A percentile compares a stretch with the other conserved stretches of the same genome.
These are phyloP conservation scores for Akanthomyces lecanii DNA, from an alignment of 2,329 filamentous ascomycete genomes.

Conservation along the genomic window DNA sequence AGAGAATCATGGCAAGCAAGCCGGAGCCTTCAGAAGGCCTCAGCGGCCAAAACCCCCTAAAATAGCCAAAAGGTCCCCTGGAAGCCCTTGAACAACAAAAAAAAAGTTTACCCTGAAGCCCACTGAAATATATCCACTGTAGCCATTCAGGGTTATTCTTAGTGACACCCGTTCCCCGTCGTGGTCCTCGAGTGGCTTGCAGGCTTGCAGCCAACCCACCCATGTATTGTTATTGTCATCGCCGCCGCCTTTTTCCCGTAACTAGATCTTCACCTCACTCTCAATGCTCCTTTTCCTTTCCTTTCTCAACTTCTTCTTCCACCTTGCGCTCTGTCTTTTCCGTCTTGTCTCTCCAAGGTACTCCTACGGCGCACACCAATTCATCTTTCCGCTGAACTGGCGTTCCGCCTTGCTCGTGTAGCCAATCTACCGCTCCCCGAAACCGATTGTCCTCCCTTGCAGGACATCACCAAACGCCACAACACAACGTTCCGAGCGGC, in stretches of 20 bases:
- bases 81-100: too few species aligned
- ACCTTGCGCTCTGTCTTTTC: neutral
- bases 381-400: neutral
- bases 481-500: neutral
- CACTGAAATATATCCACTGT: neutral
- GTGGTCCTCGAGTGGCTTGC: neutral
- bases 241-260: neutral
- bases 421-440: neutral
- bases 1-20: neutral
- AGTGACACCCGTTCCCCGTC: neutral
- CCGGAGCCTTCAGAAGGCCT: neutral
- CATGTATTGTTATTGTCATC: constrained; percentile 10
- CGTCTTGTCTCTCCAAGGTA: neutral
- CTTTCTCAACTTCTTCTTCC: too few species aligned
- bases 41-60: neutral
- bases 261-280: neutral
- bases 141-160: neutral
- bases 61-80: too few species aligned
- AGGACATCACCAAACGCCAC: neutral
- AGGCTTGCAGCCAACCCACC: neutral
- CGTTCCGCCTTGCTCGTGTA: neutral
- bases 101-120: neutral
- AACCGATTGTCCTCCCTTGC: neutral
- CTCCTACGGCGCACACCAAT: too few species aligned
- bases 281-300: neutral